A percentile compares a stretch with the other conserved stretches of the same genome.
These are phyloP conservation scores for Aegilops longissima DNA, from an alignment of 176 grass and related monocot genomes.

Conservation along the genomic window DNA sequence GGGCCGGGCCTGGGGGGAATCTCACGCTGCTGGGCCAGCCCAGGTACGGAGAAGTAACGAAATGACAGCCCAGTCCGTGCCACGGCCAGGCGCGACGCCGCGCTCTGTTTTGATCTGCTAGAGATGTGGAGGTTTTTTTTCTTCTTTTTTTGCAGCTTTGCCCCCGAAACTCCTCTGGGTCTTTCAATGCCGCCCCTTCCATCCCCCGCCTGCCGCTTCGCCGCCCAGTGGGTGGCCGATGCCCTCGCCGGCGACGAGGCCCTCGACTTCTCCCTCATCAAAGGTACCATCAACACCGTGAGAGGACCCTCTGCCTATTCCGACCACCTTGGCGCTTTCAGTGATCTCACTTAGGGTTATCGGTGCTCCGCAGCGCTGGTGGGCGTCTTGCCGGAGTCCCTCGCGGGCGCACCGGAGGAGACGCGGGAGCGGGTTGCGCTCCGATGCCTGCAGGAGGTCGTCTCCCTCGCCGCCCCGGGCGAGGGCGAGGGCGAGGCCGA, in stretches of 20 bases:
- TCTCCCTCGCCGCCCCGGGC: neutral
- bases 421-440: slow-evolving; percentile 25
- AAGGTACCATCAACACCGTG: neutral
- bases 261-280: slow-evolving; percentile 16
- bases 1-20: too few relatives aligned
- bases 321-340: neutral
- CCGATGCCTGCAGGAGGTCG: slow-evolving; percentile 15
- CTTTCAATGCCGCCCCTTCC: neutral
- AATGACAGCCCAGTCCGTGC: neutral
- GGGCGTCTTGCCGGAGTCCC: neutral
- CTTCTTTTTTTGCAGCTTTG: neutral
- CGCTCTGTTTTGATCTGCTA: neutral
- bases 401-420: slow-evolving; percentile 9
- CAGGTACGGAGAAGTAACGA: too few relatives aligned
- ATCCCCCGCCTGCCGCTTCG: neutral
- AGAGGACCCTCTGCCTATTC: neutral
- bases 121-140: neutral
- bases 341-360: neutral
- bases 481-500: neutral
- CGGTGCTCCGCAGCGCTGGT: slow-evolving; percentile 14
- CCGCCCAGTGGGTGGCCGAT: slow-evolving; percentile 11
- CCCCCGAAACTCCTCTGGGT: neutral
- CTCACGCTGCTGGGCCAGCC: too few relatives aligned
- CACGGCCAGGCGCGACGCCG: too few relatives aligned
- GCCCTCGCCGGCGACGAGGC: slow-evolving; percentile 31